A percentile compares a stretch with the other conserved stretches of the same genome.
These are phyloP conservation scores for Starmerella sp. DNA, from an alignment of 805 yeast genomes.

Conservation along the genomic window DNA sequence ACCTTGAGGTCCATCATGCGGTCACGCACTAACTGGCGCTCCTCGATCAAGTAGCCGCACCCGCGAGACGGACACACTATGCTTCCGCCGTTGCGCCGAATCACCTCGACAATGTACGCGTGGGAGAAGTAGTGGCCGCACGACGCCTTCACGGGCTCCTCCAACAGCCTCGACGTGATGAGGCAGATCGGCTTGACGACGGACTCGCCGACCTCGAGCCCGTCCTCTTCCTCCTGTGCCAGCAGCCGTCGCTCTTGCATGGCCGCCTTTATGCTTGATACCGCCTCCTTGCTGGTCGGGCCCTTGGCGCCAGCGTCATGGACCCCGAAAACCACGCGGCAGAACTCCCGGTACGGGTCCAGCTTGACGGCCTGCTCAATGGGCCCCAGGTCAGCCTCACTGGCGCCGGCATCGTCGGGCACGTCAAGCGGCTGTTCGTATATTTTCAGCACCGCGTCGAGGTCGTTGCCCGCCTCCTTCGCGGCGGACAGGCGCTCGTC, in stretches of 20 bases:
- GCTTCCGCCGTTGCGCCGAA: neutral
- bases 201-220: constrained; percentile 3
- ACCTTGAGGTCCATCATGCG: constrained; percentile 14
- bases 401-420: neutral
- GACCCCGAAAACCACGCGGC: neutral
- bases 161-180: constrained; percentile 7
- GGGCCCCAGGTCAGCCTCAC: neutral
- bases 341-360: neutral
- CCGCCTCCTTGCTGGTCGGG: neutral
- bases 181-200: constrained; percentile 12
- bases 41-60: neutral
- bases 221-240: constrained; percentile 9
- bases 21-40: constrained; percentile 7
- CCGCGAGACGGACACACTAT: constrained; percentile 15
- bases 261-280: neutral
- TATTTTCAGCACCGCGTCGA: neutral
- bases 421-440: neutral
- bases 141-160: constrained; percentile 16
- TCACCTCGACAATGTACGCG: neutral
- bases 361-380: neutral
- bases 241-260: neutral
- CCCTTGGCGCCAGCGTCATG: neutral
- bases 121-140: constrained; percentile 19
- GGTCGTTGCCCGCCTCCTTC: neutral
- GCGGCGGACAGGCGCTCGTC: neutral